These are phyloP conservation scores for Cladosporium sp. DNA, from an alignment of 2,329 filamentous ascomycete species.

Conservation along the genomic window DNA sequence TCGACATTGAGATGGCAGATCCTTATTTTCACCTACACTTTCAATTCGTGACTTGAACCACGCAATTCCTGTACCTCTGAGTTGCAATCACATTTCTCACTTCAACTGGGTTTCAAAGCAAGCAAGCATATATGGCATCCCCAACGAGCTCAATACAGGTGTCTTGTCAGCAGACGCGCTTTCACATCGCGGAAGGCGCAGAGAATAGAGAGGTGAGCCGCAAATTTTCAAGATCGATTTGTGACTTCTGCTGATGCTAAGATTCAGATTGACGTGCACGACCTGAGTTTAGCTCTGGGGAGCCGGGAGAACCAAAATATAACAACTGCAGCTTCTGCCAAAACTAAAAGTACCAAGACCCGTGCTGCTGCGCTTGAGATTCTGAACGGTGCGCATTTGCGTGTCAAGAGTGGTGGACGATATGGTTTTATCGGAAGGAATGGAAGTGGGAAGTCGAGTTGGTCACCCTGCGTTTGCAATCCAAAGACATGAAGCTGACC, in stretches of 20 bases:
- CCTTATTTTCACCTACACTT: too few relatives aligned
- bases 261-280: constrained; percentile 52
- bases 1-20: too few relatives aligned
- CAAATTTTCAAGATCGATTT: neutral
- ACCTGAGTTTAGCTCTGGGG: constrained; percentile 64
- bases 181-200: constrained; percentile 14
- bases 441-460: constrained; percentile 75
- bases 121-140: neutral
- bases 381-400: constrained; percentile 63
- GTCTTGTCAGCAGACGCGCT: constrained; percentile 15
- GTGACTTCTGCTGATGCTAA: neutral
- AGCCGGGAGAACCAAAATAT: constrained; percentile 31
- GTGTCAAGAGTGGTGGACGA: constrained; percentile 66
- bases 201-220: constrained; percentile 7
- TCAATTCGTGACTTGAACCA: too few relatives aligned
- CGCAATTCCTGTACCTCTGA: too few relatives aligned
- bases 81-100: too few relatives aligned
- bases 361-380: constrained; percentile 51
- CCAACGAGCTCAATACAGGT: constrained; percentile 7
- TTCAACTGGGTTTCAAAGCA: too few relatives aligned
- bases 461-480: neutral
- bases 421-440: constrained; percentile 80
- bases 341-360: constrained; percentile 50
- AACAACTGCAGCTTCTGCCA: constrained; percentile 32
- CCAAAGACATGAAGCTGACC: constrained; percentile 32